phyloP scores from a whole-genome alignment of 371 early-diverging fungal species.

The Vairimorpha ceranae region DNA sequence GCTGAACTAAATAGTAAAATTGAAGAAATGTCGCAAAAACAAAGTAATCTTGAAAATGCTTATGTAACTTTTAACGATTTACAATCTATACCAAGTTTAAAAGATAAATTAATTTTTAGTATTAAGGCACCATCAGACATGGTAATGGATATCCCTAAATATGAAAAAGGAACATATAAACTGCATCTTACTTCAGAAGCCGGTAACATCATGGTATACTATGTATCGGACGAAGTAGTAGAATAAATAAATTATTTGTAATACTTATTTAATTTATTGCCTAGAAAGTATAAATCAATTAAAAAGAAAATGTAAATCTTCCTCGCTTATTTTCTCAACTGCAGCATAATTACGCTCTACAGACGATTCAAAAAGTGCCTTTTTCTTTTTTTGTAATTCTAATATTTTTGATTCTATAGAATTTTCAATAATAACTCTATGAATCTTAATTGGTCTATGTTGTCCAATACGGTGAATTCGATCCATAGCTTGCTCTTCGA shows the following conservation, averaged over 20 bases:
- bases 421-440: slow-evolving; percentile 75
- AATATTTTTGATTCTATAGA: slow-evolving; percentile 84
- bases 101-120: slow-evolving; percentile 59
- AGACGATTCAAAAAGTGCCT: slow-evolving; percentile 75
- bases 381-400: slow-evolving; percentile 84
- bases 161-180: slow-evolving; percentile 52
- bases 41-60: slow-evolving; percentile 55
- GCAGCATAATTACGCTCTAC: slow-evolving; percentile 67
- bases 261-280: too few species aligned
- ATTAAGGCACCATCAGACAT: slow-evolving; percentile 62
- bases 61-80: slow-evolving; percentile 62
- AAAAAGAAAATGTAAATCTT: slow-evolving; percentile 49
- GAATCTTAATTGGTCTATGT: slow-evolving; percentile 65
- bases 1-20: slow-evolving; percentile 51
- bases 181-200: slow-evolving; percentile 46
- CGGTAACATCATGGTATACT: slow-evolving; percentile 59
- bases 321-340: slow-evolving; percentile 34
- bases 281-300: too few species aligned
- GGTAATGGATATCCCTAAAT: slow-evolving; percentile 56
- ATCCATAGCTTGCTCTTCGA: slow-evolving; percentile 76
- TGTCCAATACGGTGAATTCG: slow-evolving; percentile 76
- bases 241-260: slow-evolving; percentile 23
- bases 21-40: slow-evolving; percentile 39
- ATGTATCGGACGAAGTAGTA: slow-evolving; percentile 46
- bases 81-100: slow-evolving; percentile 36